Percentiles rank a stretch among this genome's conserved stretches.
phyloP scores from a whole-genome alignment of 2,329 filamentous ascomycete species.

The Curvularia spicifera region DNA sequence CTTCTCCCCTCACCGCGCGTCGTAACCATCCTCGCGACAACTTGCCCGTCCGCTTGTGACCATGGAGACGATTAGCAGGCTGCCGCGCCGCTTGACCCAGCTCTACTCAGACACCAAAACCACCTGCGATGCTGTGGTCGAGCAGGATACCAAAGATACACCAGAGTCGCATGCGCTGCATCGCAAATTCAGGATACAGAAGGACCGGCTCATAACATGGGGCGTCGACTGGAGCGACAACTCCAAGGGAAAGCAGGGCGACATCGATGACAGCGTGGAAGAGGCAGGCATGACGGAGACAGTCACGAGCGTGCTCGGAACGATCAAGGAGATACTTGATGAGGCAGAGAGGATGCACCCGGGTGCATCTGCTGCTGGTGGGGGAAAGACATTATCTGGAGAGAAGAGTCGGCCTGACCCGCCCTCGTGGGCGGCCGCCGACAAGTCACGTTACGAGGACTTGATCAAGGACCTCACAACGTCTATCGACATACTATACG shows the following conservation, averaged over 20 bases:
- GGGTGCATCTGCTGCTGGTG: constrained; percentile 46
- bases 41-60: constrained; percentile 8
- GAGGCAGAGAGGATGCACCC: constrained; percentile 77
- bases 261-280: constrained; percentile 74
- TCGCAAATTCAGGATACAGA: constrained; percentile 79
- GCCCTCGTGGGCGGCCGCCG: constrained; percentile 58
- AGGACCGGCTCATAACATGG: constrained; percentile 79
- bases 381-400: constrained; percentile 38
- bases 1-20: constrained; percentile 13
- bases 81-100: constrained; percentile 55
- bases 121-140: constrained; percentile 72
- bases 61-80: constrained; percentile 48
- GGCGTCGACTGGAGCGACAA: constrained; percentile 82
- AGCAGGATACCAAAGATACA: constrained; percentile 64
- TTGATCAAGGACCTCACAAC: constrained; percentile 75
- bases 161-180: constrained; percentile 75
- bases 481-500: constrained; percentile 80
- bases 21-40: constrained; percentile 12
- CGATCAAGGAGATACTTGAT: constrained; percentile 79
- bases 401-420: constrained; percentile 48
- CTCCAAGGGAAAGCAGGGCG: constrained; percentile 61
- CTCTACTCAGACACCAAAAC: constrained; percentile 84
- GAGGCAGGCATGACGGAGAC: constrained; percentile 75
- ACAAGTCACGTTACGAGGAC: constrained; percentile 80
- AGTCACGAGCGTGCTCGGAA: constrained; percentile 78